These are phyloP conservation scores for Hortiboletus flavorubellus DNA, from an alignment of 768 basidiomycete species.

Conservation along the genomic window DNA sequence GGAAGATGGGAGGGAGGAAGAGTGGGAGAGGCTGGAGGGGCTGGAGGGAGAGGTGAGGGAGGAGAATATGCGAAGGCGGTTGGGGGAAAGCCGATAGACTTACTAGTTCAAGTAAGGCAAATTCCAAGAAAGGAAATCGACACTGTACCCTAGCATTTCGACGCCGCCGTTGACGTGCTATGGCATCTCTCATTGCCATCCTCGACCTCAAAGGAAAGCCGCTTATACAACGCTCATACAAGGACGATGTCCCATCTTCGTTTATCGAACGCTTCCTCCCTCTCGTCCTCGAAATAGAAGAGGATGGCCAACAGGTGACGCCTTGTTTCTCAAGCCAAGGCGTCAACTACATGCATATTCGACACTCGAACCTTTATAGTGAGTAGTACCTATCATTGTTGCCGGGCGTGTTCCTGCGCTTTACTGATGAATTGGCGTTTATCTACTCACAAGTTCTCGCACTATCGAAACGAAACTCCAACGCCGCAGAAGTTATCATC, in stretches of 20 bases:
- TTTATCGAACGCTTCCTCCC: constrained; percentile 94
- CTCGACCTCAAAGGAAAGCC: constrained; percentile 99
- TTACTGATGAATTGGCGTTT: neutral
- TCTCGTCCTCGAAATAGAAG: constrained; percentile 90
- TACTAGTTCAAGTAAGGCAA: too few relatives aligned
- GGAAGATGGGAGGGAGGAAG: constrained; percentile 32
- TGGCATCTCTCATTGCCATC: constrained; percentile 81
- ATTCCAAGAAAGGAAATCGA: constrained; percentile 13
- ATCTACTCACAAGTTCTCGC: constrained; percentile 67
- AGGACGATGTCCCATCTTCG: constrained; percentile 89
- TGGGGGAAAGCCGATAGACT: too few relatives aligned
- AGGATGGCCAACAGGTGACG: constrained; percentile 93
- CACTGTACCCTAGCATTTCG: neutral
- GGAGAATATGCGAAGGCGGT: constrained; percentile 29
- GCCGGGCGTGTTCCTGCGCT: neutral
- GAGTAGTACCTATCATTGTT: constrained; percentile 30
- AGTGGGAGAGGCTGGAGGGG: constrained; percentile 24
- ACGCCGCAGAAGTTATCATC: constrained; percentile 93
- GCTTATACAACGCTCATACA: constrained; percentile 92
- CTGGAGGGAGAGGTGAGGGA: constrained; percentile 26
- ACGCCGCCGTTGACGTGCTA: constrained; percentile 12
- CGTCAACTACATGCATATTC: constrained; percentile 97
- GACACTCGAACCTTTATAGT: constrained; percentile 97
- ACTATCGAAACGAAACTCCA: constrained; percentile 91
- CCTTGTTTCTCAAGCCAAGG: constrained; percentile 96